A percentile compares a stretch with the other conserved stretches of the same genome.
phyloP scores from a whole-genome alignment of 306 rosid species.

The Corylus heterophylla region DNA sequence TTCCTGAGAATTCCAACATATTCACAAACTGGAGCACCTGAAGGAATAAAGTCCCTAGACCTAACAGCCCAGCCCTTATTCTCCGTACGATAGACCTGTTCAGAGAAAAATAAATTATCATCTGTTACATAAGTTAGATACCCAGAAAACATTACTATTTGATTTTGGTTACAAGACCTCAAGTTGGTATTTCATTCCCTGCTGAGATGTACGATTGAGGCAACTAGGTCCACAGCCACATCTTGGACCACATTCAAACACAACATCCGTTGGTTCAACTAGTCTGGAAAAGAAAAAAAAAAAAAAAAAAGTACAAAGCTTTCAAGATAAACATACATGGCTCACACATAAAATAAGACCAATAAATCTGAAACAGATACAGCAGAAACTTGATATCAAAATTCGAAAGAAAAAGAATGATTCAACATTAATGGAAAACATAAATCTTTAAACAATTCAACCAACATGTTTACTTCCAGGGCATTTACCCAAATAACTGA shows the following conservation, averaged over 20 bases:
- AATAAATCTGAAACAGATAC: neutral
- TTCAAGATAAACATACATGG: neutral
- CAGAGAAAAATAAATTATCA: neutral
- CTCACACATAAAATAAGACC: neutral
- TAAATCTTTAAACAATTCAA: neutral
- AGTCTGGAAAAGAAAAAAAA: slow-evolving; percentile 44
- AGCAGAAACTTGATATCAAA: neutral
- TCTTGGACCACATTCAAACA: slow-evolving; percentile 87
- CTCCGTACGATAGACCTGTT: slow-evolving; percentile 80
- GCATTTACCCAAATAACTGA: no score
- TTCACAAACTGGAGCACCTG: slow-evolving; percentile 97
- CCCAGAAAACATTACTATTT: neutral
- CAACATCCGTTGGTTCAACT: slow-evolving; percentile 89
- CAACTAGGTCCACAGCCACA: slow-evolving; percentile 90
- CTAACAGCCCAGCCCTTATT: slow-evolving; percentile 98
- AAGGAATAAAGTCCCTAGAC: slow-evolving; percentile 92
- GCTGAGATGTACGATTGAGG: slow-evolving; percentile 85
- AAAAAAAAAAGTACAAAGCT: neutral
- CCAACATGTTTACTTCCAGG: neutral
- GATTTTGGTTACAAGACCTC: slow-evolving; percentile 51
- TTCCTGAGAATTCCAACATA: slow-evolving; percentile 73
- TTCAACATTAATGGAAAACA: neutral
- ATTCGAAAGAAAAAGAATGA: neutral
- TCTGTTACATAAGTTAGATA: slow-evolving; percentile 4
- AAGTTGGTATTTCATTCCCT: slow-evolving; percentile 62